A percentile compares a stretch with the other conserved stretches of the same genome.
phyloP scores from a whole-genome alignment of 345 rosid species.

The Hypericum perforatum region DNA sequence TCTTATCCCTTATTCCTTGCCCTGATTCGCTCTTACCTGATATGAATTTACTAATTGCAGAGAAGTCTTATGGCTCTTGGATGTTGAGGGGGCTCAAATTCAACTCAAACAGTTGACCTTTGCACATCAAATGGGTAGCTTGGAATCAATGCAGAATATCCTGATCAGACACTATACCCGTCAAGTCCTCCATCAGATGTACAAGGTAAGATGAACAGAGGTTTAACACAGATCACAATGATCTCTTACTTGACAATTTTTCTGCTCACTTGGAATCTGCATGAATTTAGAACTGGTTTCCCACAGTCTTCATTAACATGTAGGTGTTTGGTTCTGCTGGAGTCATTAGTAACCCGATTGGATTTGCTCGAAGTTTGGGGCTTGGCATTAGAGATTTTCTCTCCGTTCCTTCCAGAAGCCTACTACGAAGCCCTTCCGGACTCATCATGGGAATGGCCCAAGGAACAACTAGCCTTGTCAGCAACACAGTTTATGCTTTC shows the following conservation, averaged over 20 bases:
- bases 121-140: slow-evolving; percentile 80
- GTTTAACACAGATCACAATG: neutral
- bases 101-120: slow-evolving; percentile 69
- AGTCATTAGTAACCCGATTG: slow-evolving; percentile 93
- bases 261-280: too few relatives aligned
- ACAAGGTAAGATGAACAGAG: slow-evolving; percentile 53
- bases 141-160: slow-evolving; percentile 88
- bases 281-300: neutral
- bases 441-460: slow-evolving; percentile 84
- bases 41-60: slow-evolving; percentile 28
- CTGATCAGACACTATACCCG: slow-evolving; percentile 73
- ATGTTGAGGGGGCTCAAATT: slow-evolving; percentile 90
- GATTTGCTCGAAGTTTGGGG: slow-evolving; percentile 84
- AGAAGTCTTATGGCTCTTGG: slow-evolving; percentile 94
- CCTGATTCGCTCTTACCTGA: neutral
- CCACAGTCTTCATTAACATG: slow-evolving; percentile 3
- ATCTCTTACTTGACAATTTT: neutral
- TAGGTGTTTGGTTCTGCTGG: slow-evolving; percentile 98
- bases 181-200: slow-evolving; percentile 88
- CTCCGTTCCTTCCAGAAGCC: slow-evolving; percentile 71
- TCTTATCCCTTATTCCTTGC: neutral
- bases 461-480: slow-evolving; percentile 85
- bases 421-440: slow-evolving; percentile 73
- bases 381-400: slow-evolving; percentile 84
- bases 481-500: slow-evolving; percentile 82